Evolutionary conservation across 805 yeast species (phyloP), one percentile per base, ranked within the genome.

Genomic region (Metschnikowia sp.): DNA sequence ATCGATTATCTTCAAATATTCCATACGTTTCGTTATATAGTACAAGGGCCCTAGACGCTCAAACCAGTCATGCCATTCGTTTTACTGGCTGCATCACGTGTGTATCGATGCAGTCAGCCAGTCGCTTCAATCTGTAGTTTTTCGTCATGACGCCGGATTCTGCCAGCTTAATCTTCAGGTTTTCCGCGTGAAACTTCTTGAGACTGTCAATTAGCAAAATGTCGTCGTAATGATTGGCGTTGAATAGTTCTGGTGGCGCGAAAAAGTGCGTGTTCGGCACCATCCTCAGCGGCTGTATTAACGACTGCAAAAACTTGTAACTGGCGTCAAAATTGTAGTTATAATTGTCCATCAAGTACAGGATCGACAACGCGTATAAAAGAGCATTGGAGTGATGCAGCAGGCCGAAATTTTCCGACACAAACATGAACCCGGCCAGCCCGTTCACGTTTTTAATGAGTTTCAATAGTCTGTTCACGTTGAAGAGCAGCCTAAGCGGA

Each of bases 271-370:
- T 3, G 26, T 22, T 22, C 15, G 26, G 18, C 32, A 26, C 15
- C 19, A 30, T 33, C 4, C 36, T 32, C 10, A 31, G 35, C 1
- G 36, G 45, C 15, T 42, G 47, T 12, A 49, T 40, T 33, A 69
- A 55, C 36, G 49, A 40, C 26, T 53, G 53, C 32, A 72, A 45
- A 34, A 60, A 50, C 42, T 58, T 54, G 46, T 62, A 60, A 41
- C 72, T 58, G 9, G 67, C 60, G 28, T 55, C 59, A 31, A 69
- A 57, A 49, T 72, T 66, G 48, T 62, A 68, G 47, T 61, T 61
- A 52, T 72, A 72, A 44, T 53, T 56, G 54, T 72, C 77, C 76
- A 72, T 72, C 50, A 70, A 59, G 45, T 66, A 68, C 38, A 72
- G 65, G 19, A 68, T 61, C 6, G 65, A 52, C 42, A 72, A 55